These are phyloP conservation scores for Nidularia pulvinata DNA, from an alignment of 768 basidiomycete genomes.

Conservation along the genomic window DNA sequence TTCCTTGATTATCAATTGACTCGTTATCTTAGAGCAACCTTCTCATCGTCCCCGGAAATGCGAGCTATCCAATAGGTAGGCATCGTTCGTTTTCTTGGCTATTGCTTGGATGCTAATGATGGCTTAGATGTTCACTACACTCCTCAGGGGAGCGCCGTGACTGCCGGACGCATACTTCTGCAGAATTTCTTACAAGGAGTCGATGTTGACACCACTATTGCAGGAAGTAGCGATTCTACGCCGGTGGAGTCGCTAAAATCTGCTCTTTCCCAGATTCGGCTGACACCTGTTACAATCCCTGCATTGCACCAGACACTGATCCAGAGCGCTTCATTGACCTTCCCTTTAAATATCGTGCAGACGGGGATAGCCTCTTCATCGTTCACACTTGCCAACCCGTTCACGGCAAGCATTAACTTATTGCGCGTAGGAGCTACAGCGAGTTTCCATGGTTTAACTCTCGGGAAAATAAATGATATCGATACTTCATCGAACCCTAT, in stretches of 20 bases:
- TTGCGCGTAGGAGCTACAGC: constrained; percentile 53
- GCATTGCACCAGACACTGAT: constrained; percentile 65
- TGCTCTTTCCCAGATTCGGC: constrained; percentile 58
- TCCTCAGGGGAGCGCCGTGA: constrained; percentile 50
- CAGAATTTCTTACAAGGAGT: constrained; percentile 72
- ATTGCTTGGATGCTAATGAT: not conserved
- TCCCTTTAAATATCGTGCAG: constrained; percentile 61
- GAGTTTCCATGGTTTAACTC: constrained; percentile 48
- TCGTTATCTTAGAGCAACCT: constrained; percentile 39
- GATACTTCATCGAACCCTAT: constrained; percentile 59
- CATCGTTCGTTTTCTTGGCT: not conserved
- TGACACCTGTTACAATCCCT: constrained; percentile 65
- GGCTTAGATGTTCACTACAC: constrained; percentile 58
- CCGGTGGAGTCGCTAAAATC: constrained; percentile 57
- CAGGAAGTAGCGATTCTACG: constrained; percentile 55
- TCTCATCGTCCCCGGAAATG: constrained; percentile 58
- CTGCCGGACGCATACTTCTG: constrained; percentile 54
- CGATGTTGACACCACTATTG: constrained; percentile 52
- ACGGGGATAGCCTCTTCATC: constrained; percentile 59
- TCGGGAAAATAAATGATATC: constrained; percentile 58
- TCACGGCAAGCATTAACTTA: constrained; percentile 71
- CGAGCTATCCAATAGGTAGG: constrained; percentile 54
- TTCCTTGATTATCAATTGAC: not conserved
- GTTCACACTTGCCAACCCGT: constrained; percentile 65
- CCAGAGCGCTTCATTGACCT: constrained; percentile 48